Conservation (phyloP, 805 yeast species). For the Hanseniaspora hatyaiensis region DNA sequence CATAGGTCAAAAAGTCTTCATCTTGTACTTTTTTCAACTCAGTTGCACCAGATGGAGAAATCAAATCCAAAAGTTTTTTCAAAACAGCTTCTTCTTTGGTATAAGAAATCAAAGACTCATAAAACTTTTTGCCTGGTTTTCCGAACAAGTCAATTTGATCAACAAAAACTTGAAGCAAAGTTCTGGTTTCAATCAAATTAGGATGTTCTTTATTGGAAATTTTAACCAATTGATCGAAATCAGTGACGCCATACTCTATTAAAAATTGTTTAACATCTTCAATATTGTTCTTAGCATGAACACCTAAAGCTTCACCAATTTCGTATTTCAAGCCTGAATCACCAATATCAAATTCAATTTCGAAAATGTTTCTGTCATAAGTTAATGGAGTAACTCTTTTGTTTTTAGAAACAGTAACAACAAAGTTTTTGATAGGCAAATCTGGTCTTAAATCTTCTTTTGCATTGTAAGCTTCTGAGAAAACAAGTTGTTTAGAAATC, state of each 20-base stretch:
- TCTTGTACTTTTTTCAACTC: slow-evolving; percentile 78
- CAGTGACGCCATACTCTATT: slow-evolving; percentile 56
- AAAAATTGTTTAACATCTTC: slow-evolving; percentile 59
- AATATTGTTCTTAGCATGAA: slow-evolving; percentile 75
- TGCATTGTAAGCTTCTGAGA: slow-evolving; percentile 65
- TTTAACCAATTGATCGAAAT: slow-evolving; percentile 49
- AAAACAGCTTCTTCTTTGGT: slow-evolving; percentile 62
- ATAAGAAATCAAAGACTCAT: slow-evolving; percentile 63
- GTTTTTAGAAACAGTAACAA: slow-evolving; percentile 84
- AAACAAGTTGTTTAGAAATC: slow-evolving; percentile 58
- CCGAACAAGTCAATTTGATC: slow-evolving; percentile 85
- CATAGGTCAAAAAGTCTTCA: slow-evolving; percentile 67
- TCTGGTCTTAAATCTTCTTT: slow-evolving; percentile 71
- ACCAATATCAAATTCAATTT: slow-evolving; percentile 81
- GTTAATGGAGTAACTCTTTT: slow-evolving; percentile 80
- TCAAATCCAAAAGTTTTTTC: slow-evolving; percentile 48
- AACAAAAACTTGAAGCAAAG: slow-evolving; percentile 66
- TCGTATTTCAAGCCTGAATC: slow-evolving; percentile 86
- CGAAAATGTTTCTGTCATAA: slow-evolving; percentile 91
- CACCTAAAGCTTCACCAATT: slow-evolving; percentile 93
- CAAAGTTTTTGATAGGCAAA: slow-evolving; percentile 67
- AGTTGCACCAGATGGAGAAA: slow-evolving; percentile 70
- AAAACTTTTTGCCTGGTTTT: slow-evolving; percentile 90
- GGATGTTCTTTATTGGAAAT: slow-evolving; percentile 58
- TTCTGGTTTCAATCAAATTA: slow-evolving; percentile 52